These are phyloP conservation scores for Solanum phureja DNA, from an alignment of 257 asterid species.

Conservation along the genomic window DNA sequence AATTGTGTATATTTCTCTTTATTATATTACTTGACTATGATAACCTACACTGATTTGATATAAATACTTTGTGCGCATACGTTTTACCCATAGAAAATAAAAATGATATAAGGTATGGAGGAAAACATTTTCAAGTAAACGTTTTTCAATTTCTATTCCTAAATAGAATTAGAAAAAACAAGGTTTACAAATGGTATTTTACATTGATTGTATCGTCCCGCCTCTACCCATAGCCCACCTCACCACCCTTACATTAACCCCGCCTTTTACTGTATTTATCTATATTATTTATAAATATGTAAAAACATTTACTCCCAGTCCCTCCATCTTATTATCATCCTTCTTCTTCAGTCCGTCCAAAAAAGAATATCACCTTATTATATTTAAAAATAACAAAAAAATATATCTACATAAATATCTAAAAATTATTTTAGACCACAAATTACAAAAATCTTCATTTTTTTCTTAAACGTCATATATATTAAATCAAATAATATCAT, in stretches of 20 bases:
- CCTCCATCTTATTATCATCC: accelerated
- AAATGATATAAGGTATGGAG: background rate
- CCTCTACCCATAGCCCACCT: background rate
- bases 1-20: background rate
- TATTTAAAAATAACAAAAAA: no score
- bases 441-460: no score
- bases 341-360: accelerated
- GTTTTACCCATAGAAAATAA: background rate
- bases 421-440: no score
- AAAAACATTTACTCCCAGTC: no score
- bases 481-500: no score
- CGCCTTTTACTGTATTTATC: background rate
- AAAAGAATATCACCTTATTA: no score
- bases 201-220: background rate
- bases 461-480: no score
- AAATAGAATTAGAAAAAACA: background rate
- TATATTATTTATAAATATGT: background rate
- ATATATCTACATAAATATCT: no score
- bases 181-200: background rate
- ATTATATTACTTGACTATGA: background rate
- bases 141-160: background rate
- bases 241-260: background rate
- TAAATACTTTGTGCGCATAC: background rate
- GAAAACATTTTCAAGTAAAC: background rate
- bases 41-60: background rate